These are phyloP conservation scores for Cucumis cinereus DNA, from an alignment of 306 rosid genomes.

Conservation along the genomic window DNA sequence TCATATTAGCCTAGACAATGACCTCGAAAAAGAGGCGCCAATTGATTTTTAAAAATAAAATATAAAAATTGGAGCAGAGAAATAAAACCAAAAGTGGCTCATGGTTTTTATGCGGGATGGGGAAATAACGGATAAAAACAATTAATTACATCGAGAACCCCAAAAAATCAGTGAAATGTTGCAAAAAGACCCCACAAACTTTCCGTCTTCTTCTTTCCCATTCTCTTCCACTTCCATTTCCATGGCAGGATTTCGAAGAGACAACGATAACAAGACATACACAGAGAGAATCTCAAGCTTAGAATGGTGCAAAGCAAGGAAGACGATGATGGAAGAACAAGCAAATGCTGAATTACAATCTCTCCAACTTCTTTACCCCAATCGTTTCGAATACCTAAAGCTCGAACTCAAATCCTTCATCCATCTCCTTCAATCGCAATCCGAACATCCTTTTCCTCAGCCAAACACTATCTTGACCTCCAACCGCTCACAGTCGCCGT, in stretches of 20 bases:
- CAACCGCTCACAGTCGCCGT: not conserved
- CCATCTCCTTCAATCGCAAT: conserved; percentile 17
- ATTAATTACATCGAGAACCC: not conserved
- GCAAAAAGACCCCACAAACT: not conserved
- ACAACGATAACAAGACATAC: not conserved
- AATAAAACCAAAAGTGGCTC: too few species aligned
- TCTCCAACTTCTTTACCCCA: conserved; percentile 37
- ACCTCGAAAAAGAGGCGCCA: too few species aligned
- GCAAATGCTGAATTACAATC: conserved; percentile 33
- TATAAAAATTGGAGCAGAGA: too few species aligned
- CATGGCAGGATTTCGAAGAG: not conserved
- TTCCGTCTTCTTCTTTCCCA: not conserved
- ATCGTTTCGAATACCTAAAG: conserved; percentile 29
- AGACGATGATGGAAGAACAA: conserved; percentile 24
- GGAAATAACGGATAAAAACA: too few species aligned
- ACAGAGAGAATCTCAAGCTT: not conserved
- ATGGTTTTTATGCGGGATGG: too few species aligned
- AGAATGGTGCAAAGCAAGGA: not conserved
- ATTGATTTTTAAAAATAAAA: too few species aligned
- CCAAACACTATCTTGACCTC: not conserved
- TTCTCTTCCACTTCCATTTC: not conserved
- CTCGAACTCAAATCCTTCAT: conserved; percentile 41
- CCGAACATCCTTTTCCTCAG: not conserved
- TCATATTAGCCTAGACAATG: too few species aligned
- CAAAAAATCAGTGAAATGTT: not conserved